Base-by-base conservation (phyloP, 768 basidiomycete species). In the Tylopilus felleus region DNA sequence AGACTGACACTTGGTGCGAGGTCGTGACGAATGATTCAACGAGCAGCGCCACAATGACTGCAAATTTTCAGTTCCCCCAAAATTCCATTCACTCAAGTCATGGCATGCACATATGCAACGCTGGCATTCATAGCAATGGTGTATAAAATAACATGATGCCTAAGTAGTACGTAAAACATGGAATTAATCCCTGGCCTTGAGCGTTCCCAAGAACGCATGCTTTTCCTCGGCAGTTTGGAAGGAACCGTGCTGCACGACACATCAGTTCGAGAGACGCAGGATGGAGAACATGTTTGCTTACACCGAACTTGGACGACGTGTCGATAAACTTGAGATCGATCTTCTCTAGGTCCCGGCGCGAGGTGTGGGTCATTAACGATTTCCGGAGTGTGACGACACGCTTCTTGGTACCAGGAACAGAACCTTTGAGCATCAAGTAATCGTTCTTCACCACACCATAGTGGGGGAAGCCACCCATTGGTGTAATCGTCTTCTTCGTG, bases 401-500 rank as follows among this genome's bases (percentile, higher is more conserved):
- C 82, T 98, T 98, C 82, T 92, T 93, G 72, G 92, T 94, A 64
- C 96, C 97, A 55, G 93, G 91, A 60, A 94, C 81, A 49, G 86
- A 93, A 59, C 96, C 96, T 81, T 98, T 98, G 75, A 98, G 80
- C 75, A 99, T 85, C 67, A 99, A 75, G 82, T 87, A 99, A 74
- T 98, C 97, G 80, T 97, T 96, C 83, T 90, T 95, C 78, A 98
- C 89, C 68, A 97, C 82, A 83, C 96, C 95, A 73, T 98, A 98
- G 72, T 97, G 93, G 54, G 94, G 93, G 88, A 96, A 99, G 70
- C 96, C 97, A 79, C 97, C 97, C 85, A 98, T 83, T 49, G 97
- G 97, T 53, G 91, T 98, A 72, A 96, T 95, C 57, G 76, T 60
- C 81, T 97, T 97, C 78, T 90, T 84, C 64, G 93, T 96, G 68